Percentiles rank a stretch among this genome's conserved stretches.
Evolutionary conservation across 2,329 filamentous ascomycete genomes (phyloP).

Genomic region (Hypomyces perniciosus): DNA sequence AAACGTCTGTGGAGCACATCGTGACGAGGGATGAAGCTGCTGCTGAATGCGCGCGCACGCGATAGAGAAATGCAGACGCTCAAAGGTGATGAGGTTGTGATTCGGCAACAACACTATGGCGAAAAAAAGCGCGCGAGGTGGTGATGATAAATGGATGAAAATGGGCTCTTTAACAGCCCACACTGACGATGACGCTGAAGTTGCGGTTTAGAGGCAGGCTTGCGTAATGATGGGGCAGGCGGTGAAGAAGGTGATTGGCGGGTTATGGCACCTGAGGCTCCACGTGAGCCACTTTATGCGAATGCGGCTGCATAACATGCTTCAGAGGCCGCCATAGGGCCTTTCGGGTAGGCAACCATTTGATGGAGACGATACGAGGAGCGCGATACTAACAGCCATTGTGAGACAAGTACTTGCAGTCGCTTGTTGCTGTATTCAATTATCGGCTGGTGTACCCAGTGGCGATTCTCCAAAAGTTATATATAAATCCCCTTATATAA

Average conservation of each 20-base stretch:
- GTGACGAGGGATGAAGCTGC: conserved; percentile 8
- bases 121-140: not conserved
- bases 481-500: too few relatives aligned
- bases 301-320: not conserved
- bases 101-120: not conserved
- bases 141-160: not conserved
- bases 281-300: not conserved
- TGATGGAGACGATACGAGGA: not conserved
- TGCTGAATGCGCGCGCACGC: not conserved
- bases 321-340: not conserved
- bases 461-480: too few relatives aligned
- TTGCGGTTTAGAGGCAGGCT: conserved; percentile 6
- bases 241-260: not conserved
- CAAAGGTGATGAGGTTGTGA: not conserved
- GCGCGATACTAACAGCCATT: too few relatives aligned
- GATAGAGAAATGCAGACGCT: not conserved
- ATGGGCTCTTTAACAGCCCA: too few relatives aligned
- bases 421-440: too few relatives aligned
- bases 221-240: conserved; percentile 11
- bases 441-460: too few relatives aligned
- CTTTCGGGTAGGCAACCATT: not conserved
- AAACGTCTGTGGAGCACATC: conserved; percentile 57
- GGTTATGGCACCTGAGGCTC: not conserved
- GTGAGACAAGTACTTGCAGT: too few relatives aligned
- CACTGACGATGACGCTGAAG: conserved; percentile 6